phyloP scores from a whole-genome alignment of 2,329 filamentous ascomycete genomes.

The Graphilbum sp. region DNA sequence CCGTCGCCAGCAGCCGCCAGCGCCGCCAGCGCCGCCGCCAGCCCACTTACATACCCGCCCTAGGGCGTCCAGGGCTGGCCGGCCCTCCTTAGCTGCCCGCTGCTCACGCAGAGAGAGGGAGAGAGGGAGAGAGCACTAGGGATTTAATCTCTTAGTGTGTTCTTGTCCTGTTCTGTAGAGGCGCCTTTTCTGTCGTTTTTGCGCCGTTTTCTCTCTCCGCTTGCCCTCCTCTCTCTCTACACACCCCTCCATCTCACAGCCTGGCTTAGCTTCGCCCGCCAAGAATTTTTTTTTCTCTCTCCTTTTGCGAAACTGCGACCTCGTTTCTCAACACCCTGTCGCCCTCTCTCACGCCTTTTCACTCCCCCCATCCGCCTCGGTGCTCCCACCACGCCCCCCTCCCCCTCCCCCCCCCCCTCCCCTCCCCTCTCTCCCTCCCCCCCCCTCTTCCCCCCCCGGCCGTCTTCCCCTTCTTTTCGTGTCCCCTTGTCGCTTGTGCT shows the following conservation, averaged over 20 bases:
- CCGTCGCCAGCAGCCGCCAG: too few relatives aligned
- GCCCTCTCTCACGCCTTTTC: neutral
- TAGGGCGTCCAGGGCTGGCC: neutral
- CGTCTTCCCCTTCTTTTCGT: neutral
- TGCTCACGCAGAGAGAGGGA: too few relatives aligned
- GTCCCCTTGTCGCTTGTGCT: neutral
- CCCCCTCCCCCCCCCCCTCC: neutral
- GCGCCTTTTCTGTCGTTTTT: neutral
- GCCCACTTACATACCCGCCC: neutral
- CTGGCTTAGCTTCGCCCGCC: neutral
- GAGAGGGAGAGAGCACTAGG: too few relatives aligned
- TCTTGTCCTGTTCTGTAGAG: neutral
- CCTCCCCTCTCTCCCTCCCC: neutral
- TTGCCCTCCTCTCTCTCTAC: neutral
- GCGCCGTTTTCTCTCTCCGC: neutral
- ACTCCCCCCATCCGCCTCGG: neutral
- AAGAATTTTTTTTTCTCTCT: neutral
- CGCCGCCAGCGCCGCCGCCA: neutral
- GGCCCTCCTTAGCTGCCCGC: too few relatives aligned
- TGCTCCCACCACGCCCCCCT: conserved; percentile 3
- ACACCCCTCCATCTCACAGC: neutral
- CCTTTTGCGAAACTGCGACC: conserved; percentile 6
- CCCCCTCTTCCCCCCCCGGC: too few relatives aligned
- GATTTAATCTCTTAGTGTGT: too few relatives aligned
- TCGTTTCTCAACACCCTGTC: conserved; percentile 3